phyloP scores from a whole-genome alignment of 805 yeast genomes.

The Pichia occidentalis region DNA sequence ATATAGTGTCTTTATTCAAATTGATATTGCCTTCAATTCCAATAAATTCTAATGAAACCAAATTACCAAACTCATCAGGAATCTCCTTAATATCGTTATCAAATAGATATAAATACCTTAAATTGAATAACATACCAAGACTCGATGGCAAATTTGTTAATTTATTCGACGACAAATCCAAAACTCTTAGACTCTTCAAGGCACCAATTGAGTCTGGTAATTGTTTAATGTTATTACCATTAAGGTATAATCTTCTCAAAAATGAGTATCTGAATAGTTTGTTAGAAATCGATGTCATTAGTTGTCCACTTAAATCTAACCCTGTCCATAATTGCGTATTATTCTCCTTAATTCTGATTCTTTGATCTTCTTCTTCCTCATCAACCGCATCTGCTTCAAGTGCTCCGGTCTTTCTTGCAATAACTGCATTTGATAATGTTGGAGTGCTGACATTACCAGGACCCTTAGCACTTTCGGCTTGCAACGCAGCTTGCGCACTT shows the following conservation, averaged over 20 bases:
- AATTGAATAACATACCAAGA: constrained; percentile 72
- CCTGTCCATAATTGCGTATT: constrained; percentile 91
- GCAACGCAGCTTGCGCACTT: constrained; percentile 14
- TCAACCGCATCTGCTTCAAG: constrained; percentile 32
- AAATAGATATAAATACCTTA: constrained; percentile 78
- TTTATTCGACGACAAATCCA: constrained; percentile 78
- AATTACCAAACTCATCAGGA: constrained; percentile 80
- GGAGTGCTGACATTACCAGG: constrained; percentile 36
- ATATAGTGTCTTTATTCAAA: constrained; percentile 55
- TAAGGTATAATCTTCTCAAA: constrained; percentile 77
- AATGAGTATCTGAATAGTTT: constrained; percentile 76
- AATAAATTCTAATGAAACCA: constrained; percentile 75
- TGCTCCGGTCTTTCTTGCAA: constrained; percentile 26
- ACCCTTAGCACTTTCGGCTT: constrained; percentile 11
- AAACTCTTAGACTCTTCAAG: constrained; percentile 66
- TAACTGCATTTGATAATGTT: constrained; percentile 28
- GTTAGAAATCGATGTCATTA: constrained; percentile 61
- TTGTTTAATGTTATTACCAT: constrained; percentile 68
- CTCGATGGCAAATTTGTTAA: constrained; percentile 73
- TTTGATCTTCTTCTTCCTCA: constrained; percentile 62
- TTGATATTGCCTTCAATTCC: constrained; percentile 90
- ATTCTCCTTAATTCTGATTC: constrained; percentile 50
- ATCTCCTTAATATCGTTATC: constrained; percentile 73
- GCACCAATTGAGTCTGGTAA: constrained; percentile 65
- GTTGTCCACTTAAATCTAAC: constrained; percentile 86